A percentile compares a stretch with the other conserved stretches of the same genome.
Conservation (phyloP, 2,329 filamentous ascomycete genomes). For the Fusarium annulatum region DNA sequence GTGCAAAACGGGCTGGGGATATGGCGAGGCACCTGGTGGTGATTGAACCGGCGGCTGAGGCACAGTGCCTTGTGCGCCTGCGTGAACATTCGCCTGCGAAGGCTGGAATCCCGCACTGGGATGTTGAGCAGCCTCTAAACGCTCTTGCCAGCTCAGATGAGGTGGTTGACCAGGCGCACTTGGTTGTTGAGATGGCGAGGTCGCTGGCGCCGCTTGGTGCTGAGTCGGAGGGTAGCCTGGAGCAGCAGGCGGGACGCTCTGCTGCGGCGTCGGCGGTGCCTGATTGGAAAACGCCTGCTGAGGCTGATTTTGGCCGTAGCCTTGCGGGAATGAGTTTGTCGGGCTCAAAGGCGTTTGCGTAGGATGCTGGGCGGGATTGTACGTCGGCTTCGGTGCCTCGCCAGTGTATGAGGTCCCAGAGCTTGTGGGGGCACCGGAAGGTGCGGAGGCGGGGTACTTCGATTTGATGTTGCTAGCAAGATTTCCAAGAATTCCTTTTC, state of each 20-base stretch:
- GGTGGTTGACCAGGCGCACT: neutral
- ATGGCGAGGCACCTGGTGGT: neutral
- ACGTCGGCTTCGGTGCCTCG: neutral
- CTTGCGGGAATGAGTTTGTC: neutral
- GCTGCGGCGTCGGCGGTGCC: neutral
- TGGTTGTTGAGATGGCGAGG: neutral
- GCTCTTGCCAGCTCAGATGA: neutral
- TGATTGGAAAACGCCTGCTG: neutral
- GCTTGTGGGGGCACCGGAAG: neutral
- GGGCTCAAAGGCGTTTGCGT: conserved; percentile 3
- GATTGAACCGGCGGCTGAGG: neutral
- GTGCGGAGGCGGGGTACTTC: conserved; percentile 17
- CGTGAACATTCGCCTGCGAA: neutral
- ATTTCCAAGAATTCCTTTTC: conserved; percentile 23
- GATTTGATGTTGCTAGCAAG: conserved; percentile 31
- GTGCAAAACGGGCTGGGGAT: conserved; percentile 4
- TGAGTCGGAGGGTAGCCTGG: neutral
- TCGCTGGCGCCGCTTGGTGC: conserved; percentile 3
- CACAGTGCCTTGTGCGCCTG: neutral
- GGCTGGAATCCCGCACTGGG: neutral
- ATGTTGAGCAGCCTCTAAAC: neutral
- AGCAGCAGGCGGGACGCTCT: neutral
- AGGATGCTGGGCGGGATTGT: conserved; percentile 6
- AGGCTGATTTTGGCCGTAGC: neutral
- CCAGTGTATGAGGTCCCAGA: neutral